Percentiles rank a stretch among this genome's conserved stretches.
These are phyloP conservation scores for Butyriboletus loyo DNA, from an alignment of 768 basidiomycete genomes.

Conservation along the genomic window DNA sequence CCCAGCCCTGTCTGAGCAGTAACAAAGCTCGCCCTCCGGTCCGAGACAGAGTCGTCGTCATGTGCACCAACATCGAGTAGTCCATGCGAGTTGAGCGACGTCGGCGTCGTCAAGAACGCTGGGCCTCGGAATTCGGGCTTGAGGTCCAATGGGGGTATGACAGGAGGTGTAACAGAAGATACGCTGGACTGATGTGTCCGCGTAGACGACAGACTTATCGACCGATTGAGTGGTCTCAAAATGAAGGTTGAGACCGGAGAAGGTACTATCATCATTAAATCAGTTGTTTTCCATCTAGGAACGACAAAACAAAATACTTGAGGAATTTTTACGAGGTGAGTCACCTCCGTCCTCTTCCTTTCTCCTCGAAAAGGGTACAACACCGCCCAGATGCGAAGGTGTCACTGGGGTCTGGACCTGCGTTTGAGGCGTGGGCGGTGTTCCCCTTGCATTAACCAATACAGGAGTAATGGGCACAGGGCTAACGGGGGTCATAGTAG, in stretches of 20 bases:
- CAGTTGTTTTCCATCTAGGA: neutral
- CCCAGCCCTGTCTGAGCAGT: slow-evolving; percentile 38
- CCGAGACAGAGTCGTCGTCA: slow-evolving; percentile 43
- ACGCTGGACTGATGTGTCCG: slow-evolving; percentile 49
- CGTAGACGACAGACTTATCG: slow-evolving; percentile 61
- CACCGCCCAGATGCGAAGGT: slow-evolving; percentile 19
- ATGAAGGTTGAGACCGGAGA: slow-evolving; percentile 58
- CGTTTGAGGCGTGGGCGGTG: slow-evolving; percentile 7
- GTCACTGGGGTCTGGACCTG: slow-evolving; percentile 22
- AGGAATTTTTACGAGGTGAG: slow-evolving; percentile 40
- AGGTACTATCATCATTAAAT: slow-evolving; percentile 35
- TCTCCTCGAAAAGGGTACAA: slow-evolving; percentile 22
- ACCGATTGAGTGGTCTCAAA: slow-evolving; percentile 61
- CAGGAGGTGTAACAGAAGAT: slow-evolving; percentile 41
- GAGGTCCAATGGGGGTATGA: slow-evolving; percentile 59
- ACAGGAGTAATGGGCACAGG: slow-evolving; percentile 31
- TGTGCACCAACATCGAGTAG: slow-evolving; percentile 25
- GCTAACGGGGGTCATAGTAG: slow-evolving; percentile 29
- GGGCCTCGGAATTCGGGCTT: slow-evolving; percentile 48
- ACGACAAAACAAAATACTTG: neutral
- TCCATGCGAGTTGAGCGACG: slow-evolving; percentile 22
- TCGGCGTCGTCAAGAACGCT: slow-evolving; percentile 29
- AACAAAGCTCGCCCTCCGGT: slow-evolving; percentile 57
- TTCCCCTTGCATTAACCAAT: slow-evolving; percentile 15
- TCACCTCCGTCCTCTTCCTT: slow-evolving; percentile 30